These are phyloP conservation scores for Ogataea pilisensis DNA, from an alignment of 805 yeast species.

Conservation along the genomic window DNA sequence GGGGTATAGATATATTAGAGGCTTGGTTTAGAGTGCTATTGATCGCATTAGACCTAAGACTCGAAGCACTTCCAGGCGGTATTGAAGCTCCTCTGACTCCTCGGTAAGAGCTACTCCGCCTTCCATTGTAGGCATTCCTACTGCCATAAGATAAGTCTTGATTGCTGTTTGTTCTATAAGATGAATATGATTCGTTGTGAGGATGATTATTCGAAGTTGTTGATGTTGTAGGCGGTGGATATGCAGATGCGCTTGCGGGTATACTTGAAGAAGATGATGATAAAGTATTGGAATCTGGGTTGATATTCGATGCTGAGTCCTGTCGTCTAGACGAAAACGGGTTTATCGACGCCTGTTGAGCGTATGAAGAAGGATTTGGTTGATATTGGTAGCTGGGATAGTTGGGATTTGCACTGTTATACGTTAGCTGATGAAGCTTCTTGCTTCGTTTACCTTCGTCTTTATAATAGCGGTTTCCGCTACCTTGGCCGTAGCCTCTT, in stretches of 20 bases:
- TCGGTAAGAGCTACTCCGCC: slow-evolving; percentile 11
- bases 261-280: background rate
- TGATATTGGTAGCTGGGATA: slow-evolving; percentile 10
- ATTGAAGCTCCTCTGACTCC: slow-evolving; percentile 13
- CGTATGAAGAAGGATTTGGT: slow-evolving; percentile 14
- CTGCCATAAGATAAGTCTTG: slow-evolving; percentile 12
- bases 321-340: slow-evolving; percentile 31
- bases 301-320: slow-evolving; percentile 8
- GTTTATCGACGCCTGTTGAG: slow-evolving; percentile 21
- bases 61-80: background rate
- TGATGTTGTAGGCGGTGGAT: background rate
- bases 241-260: background rate
- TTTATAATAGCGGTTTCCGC: slow-evolving; percentile 20
- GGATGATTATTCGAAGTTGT: background rate
- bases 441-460: slow-evolving; percentile 24
- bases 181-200: slow-evolving; percentile 3
- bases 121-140: slow-evolving; percentile 7
- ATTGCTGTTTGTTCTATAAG: slow-evolving; percentile 12
- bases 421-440: slow-evolving; percentile 18
- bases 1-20: background rate
- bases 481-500: slow-evolving; percentile 13
- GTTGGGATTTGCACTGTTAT: slow-evolving; percentile 10
- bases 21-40: background rate
- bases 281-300: background rate
- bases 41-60: slow-evolving; percentile 1